These are phyloP conservation scores for Tympanopsis confertula DNA, from an alignment of 2,329 filamentous ascomycete genomes.

Conservation along the genomic window DNA sequence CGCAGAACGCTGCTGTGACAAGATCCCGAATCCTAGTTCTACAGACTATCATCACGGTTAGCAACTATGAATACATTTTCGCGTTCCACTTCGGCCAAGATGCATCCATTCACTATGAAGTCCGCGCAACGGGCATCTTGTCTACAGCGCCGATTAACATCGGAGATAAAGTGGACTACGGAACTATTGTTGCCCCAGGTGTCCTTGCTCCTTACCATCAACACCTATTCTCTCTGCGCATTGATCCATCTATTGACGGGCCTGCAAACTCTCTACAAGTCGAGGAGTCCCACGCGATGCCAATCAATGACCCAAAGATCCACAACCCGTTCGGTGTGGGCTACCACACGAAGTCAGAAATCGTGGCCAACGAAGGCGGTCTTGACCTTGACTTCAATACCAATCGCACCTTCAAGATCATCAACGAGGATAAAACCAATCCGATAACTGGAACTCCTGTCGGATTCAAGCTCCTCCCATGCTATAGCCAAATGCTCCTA, in stretches of 20 bases:
- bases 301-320: constrained; percentile 3
- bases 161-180: constrained; percentile 18
- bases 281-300: constrained; percentile 13
- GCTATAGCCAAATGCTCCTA: background rate
- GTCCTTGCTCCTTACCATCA: constrained; percentile 29
- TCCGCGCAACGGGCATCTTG: constrained; percentile 28
- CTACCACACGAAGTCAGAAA: background rate
- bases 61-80: constrained; percentile 31
- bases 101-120: constrained; percentile 24
- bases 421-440: background rate
- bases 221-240: constrained; percentile 28
- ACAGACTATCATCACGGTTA: constrained; percentile 26
- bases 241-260: constrained; percentile 27
- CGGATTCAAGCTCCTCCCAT: background rate
- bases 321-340: background rate
- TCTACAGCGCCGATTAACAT: constrained; percentile 23
- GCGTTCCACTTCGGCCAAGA: constrained; percentile 26
- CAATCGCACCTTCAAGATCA: background rate
- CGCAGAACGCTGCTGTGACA: constrained; percentile 17
- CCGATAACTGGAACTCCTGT: background rate
- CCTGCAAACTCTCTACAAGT: constrained; percentile 16
- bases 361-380: background rate
- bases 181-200: constrained; percentile 24
- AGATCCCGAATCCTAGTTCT: constrained; percentile 19
- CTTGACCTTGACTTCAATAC: background rate